phyloP scores from a whole-genome alignment of 768 basidiomycete genomes.

The Hygrocybe punicea region DNA sequence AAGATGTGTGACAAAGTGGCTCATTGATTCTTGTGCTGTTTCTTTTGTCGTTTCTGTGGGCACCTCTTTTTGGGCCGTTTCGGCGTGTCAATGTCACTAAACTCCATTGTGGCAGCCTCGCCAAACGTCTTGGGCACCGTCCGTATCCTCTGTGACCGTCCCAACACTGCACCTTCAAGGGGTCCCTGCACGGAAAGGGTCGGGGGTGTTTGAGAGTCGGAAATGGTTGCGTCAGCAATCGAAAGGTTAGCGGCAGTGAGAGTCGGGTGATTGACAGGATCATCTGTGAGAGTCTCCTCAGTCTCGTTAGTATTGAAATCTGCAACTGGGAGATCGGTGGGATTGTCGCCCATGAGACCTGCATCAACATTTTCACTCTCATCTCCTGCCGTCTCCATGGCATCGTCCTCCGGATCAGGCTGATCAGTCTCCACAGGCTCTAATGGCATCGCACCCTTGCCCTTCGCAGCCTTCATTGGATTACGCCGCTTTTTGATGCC shows the following conservation, averaged over 20 bases:
- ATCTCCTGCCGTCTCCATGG: background rate
- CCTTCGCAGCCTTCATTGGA: background rate
- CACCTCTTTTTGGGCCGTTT: background rate
- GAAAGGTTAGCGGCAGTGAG: background rate
- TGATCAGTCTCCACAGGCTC: background rate
- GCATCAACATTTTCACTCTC: too few species aligned
- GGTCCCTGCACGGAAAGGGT: background rate
- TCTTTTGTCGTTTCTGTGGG: background rate
- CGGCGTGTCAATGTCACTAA: background rate
- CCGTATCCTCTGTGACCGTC: background rate
- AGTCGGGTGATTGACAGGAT: background rate
- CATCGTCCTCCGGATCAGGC: background rate
- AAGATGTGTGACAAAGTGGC: too few species aligned
- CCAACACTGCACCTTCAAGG: too few species aligned
- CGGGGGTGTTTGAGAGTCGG: background rate
- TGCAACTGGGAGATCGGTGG: too few species aligned
- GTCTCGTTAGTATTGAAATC: too few species aligned
- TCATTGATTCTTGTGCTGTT: too few species aligned
- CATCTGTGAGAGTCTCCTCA: too few species aligned
- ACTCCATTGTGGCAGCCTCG: background rate
- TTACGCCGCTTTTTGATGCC: background rate
- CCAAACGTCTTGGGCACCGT: background rate
- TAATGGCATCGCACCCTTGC: too few species aligned
- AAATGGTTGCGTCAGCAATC: background rate
- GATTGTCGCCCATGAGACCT: too few species aligned